Evolutionary conservation across 805 yeast genomes (phyloP).

Genomic region (Cyberlindnera bimundalis): DNA sequence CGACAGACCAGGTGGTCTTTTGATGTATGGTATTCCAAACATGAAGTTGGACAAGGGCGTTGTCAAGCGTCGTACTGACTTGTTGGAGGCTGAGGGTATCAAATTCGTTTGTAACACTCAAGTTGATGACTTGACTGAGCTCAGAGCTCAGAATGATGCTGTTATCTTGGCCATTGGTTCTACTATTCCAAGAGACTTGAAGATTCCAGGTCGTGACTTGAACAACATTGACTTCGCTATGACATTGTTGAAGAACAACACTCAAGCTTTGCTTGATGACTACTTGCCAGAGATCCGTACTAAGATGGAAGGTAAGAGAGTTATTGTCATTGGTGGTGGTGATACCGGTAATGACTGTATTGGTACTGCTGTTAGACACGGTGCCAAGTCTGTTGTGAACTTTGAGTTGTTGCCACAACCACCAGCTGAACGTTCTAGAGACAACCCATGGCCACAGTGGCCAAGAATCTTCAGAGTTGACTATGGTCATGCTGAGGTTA

Average conservation of each 20-base stretch:
- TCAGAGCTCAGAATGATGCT: constrained; percentile 68
- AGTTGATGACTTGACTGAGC: constrained; percentile 77
- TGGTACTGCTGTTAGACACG: constrained; percentile 96
- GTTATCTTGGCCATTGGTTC: constrained; percentile 92
- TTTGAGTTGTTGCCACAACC: constrained; percentile 95
- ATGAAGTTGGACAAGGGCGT: constrained; percentile 94
- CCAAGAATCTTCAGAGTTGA: constrained; percentile 97
- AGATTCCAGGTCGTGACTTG: constrained; percentile 89
- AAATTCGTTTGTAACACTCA: constrained; percentile 72
- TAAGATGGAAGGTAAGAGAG: constrained; percentile 78
- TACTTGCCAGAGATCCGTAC: constrained; percentile 73
- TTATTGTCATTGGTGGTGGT: constrained; percentile 98
- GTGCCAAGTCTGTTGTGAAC: constrained; percentile 90
- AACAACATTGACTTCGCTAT: constrained; percentile 92
- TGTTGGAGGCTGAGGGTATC: constrained; percentile 88
- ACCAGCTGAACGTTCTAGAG: constrained; percentile 78
- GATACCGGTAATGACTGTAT: constrained; percentile 99
- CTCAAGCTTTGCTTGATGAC: constrained; percentile 82
- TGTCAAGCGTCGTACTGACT: constrained; percentile 89
- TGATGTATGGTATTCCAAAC: constrained; percentile 99
- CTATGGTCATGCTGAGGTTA: constrained; percentile 95
- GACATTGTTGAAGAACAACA: constrained; percentile 85
- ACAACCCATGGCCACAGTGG: constrained; percentile 99
- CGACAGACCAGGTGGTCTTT: constrained; percentile 93
- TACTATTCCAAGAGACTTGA: constrained; percentile 92